Conservation (phyloP, 192 early-diverging fungal species). For the Podila epicladia region DNA sequence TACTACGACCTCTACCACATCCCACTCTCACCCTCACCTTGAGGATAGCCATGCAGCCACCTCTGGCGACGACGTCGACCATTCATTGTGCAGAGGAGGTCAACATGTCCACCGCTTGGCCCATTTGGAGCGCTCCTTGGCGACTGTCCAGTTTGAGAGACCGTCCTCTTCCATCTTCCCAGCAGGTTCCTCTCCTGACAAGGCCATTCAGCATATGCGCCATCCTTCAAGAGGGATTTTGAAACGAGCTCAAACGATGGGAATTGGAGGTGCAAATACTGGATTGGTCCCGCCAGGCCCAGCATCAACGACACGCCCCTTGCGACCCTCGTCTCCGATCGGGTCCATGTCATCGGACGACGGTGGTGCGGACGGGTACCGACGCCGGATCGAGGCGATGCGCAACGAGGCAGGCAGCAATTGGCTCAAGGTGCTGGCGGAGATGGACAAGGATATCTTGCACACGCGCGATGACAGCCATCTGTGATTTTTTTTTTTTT, state of each 20-base stretch:
- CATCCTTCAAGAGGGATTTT: slow-evolving; percentile 18
- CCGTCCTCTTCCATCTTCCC: slow-evolving; percentile 1
- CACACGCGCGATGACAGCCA: too few species aligned
- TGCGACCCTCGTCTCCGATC: background rate
- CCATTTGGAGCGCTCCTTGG: slow-evolving; percentile 31
- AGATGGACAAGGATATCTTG: slow-evolving; percentile 51
- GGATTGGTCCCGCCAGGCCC: background rate
- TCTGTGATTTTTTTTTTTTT: too few species aligned
- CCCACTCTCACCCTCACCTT: background rate
- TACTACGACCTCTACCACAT: background rate
- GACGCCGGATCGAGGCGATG: slow-evolving; percentile 62
- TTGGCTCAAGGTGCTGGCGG: slow-evolving; percentile 64
- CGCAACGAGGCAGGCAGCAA: slow-evolving; percentile 63
- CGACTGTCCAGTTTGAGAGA: background rate
- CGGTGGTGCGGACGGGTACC: slow-evolving; percentile 50
- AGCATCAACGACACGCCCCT: background rate
- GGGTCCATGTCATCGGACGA: background rate
- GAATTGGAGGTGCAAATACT: background rate
- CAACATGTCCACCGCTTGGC: slow-evolving; percentile 35
- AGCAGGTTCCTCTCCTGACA: background rate
- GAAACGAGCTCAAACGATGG: slow-evolving; percentile 5
- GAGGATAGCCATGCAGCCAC: background rate
- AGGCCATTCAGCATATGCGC: background rate
- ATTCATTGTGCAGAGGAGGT: slow-evolving; percentile 5
- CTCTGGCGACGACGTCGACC: slow-evolving; percentile 6